Conservation (phyloP, 352 stramenopile genomes). For the Phytophthora palmivora region DNA sequence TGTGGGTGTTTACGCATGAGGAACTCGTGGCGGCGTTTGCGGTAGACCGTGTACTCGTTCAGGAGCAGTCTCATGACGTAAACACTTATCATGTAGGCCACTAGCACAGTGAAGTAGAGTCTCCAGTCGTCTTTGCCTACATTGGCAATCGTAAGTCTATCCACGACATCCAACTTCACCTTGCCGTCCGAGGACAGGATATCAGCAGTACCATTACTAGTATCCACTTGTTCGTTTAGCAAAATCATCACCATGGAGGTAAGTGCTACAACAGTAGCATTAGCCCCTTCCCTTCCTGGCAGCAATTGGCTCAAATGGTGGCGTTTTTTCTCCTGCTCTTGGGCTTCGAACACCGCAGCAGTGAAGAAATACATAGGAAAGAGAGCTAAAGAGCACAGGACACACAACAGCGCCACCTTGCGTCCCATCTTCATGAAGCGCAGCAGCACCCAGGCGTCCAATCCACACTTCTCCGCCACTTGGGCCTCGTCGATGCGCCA, state of each 20-base stretch:
- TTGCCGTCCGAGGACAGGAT: slow-evolving; percentile 33
- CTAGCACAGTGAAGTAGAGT: slow-evolving; percentile 65
- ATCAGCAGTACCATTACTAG: slow-evolving; percentile 18
- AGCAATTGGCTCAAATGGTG: slow-evolving; percentile 36
- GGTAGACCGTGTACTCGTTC: slow-evolving; percentile 66
- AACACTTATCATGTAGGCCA: slow-evolving; percentile 56
- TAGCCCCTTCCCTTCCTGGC: slow-evolving; percentile 6
- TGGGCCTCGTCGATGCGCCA: slow-evolving; percentile 52
- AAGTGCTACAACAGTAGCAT: slow-evolving; percentile 17
- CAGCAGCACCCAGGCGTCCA: slow-evolving; percentile 80
- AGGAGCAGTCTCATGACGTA: slow-evolving; percentile 66
- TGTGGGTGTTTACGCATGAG: slow-evolving; percentile 60
- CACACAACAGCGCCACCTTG: slow-evolving; percentile 64
- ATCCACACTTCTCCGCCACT: slow-evolving; percentile 65
- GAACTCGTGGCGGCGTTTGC: slow-evolving; percentile 70
- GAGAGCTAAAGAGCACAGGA: slow-evolving; percentile 64
- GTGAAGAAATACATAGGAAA: slow-evolving; percentile 76
- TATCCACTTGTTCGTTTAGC: slow-evolving; percentile 25
- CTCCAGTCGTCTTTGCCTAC: slow-evolving; percentile 67
- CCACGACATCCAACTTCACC: slow-evolving; percentile 63
- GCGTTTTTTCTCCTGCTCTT: slow-evolving; percentile 37
- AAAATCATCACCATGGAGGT: slow-evolving; percentile 42
- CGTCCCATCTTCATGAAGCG: slow-evolving; percentile 77
- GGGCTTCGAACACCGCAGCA: slow-evolving; percentile 39
- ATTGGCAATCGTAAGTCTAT: slow-evolving; percentile 76